Percentiles rank a stretch among this genome's conserved stretches.
Evolutionary conservation across 257 asterid species (phyloP).

Genomic region (Solanum sejunctum): DNA sequence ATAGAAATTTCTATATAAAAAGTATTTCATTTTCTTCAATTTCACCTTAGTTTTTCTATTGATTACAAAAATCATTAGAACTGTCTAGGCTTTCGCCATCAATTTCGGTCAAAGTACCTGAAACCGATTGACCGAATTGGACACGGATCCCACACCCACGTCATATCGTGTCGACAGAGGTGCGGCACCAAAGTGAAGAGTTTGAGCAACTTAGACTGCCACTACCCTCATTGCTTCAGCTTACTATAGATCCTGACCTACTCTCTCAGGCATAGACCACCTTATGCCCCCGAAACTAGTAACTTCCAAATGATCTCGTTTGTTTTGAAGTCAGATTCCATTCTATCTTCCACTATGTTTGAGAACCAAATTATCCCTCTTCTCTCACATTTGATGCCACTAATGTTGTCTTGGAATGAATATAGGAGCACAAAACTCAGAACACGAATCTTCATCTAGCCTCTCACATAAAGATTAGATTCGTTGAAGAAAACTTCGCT

Average conservation of each 20-base stretch:
- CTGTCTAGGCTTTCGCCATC: too few relatives aligned
- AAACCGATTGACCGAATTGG: too few relatives aligned
- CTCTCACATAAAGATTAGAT: neutral
- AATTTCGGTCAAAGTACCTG: too few relatives aligned
- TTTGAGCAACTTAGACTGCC: neutral
- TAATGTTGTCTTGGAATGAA: neutral
- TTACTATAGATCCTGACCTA: neutral
- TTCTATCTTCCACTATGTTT: neutral
- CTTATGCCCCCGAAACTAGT: neutral
- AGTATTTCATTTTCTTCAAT: too few relatives aligned
- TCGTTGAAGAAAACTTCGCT: neutral
- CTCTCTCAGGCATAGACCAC: neutral
- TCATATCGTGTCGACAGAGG: too few relatives aligned
- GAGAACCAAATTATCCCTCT: neutral
- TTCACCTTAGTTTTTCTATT: too few relatives aligned
- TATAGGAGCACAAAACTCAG: neutral
- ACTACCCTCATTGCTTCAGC: neutral
- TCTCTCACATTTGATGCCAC: neutral
- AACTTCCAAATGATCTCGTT: neutral
- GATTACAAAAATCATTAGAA: too few relatives aligned
- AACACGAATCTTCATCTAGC: neutral
- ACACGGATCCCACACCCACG: too few relatives aligned
- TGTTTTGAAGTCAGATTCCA: neutral
- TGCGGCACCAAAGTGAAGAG: too few relatives aligned
- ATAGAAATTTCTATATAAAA: too few relatives aligned